Evolutionary conservation across 2,329 filamentous ascomycete genomes (phyloP).

Genomic region (Pseudogymnoascus sp.): DNA sequence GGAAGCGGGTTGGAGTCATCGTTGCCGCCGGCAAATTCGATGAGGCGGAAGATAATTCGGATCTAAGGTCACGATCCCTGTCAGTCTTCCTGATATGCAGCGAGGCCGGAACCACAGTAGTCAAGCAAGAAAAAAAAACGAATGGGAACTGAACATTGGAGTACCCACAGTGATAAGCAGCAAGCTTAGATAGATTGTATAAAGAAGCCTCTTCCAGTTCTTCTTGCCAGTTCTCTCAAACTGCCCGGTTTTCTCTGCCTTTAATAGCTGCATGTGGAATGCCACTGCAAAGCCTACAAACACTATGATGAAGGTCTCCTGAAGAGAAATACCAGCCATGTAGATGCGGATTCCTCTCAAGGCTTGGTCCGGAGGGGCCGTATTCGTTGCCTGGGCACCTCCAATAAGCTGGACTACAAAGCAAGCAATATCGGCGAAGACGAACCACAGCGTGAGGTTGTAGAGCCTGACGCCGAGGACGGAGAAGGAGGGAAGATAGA

Average conservation of each 20-base stretch:
- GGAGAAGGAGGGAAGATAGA: slow-evolving; percentile 29
- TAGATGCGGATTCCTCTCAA: slow-evolving; percentile 19
- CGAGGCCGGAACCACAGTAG: slow-evolving; percentile 21
- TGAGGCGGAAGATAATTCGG: slow-evolving; percentile 53
- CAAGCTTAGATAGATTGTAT: background rate
- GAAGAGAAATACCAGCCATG: background rate
- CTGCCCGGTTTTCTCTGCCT: slow-evolving; percentile 11
- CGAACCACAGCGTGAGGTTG: slow-evolving; percentile 35
- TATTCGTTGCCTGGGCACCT: slow-evolving; percentile 30
- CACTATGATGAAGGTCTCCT: background rate
- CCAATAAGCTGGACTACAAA: slow-evolving; percentile 39
- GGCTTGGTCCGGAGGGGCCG: slow-evolving; percentile 19
- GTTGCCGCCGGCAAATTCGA: slow-evolving; percentile 45
- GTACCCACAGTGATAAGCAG: background rate
- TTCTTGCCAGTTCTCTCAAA: slow-evolving; percentile 19
- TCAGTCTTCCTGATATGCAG: background rate
- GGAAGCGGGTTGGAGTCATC: slow-evolving; percentile 37
- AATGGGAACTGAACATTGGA: slow-evolving; percentile 35
- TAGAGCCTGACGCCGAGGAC: slow-evolving; percentile 31
- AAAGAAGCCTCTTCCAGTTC: slow-evolving; percentile 18
- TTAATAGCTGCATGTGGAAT: slow-evolving; percentile 34
- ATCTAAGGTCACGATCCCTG: slow-evolving; percentile 27
- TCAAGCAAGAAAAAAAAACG: slow-evolving; percentile 33
- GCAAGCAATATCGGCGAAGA: slow-evolving; percentile 36
- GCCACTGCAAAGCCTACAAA: background rate